Evolutionary conservation across 2,329 filamentous ascomycete genomes (phyloP).

Genomic region (Myrmaecium sp.): DNA sequence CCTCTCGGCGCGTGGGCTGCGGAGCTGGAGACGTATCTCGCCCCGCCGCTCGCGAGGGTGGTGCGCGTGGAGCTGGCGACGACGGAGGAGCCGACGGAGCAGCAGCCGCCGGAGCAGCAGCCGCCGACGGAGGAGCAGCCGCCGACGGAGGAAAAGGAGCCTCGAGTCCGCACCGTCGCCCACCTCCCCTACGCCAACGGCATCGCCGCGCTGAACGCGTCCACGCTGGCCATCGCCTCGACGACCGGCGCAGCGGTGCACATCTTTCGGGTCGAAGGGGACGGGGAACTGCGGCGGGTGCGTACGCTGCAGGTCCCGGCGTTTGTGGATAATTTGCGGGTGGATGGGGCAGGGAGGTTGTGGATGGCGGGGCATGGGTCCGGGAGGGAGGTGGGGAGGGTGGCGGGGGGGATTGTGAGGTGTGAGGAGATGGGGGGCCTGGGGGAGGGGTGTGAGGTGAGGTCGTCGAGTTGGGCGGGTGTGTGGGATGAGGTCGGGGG

Average conservation of each 20-base stretch:
- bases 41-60: conserved; percentile 19
- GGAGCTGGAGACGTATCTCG: conserved; percentile 23
- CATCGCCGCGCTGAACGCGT: conserved; percentile 18
- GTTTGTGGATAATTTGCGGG: conserved; percentile 23
- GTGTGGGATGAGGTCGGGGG: conserved; percentile 13
- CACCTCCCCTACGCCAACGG: conserved; percentile 26
- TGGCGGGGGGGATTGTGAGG: conserved; percentile 7
- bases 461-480: conserved; percentile 15
- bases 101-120: background rate
- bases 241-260: conserved; percentile 16
- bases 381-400: conserved; percentile 5
- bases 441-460: conserved; percentile 8
- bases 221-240: conserved; percentile 22
- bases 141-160: conserved; percentile 3
- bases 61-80: conserved; percentile 15
- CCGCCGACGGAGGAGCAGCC: conserved; percentile 3
- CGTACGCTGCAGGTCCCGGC: conserved; percentile 12
- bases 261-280: conserved; percentile 14
- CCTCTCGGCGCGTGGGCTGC: no score
- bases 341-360: conserved; percentile 20
- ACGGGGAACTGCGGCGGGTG: conserved; percentile 6
- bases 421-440: conserved; percentile 7
- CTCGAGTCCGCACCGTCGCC: no score
- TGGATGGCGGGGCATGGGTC: conserved; percentile 26
- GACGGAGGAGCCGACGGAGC: conserved; percentile 4